Evolutionary conservation across 495 filamentous ascomycete species (phyloP).

Genomic region (Lasiosphaeria miniovina): DNA sequence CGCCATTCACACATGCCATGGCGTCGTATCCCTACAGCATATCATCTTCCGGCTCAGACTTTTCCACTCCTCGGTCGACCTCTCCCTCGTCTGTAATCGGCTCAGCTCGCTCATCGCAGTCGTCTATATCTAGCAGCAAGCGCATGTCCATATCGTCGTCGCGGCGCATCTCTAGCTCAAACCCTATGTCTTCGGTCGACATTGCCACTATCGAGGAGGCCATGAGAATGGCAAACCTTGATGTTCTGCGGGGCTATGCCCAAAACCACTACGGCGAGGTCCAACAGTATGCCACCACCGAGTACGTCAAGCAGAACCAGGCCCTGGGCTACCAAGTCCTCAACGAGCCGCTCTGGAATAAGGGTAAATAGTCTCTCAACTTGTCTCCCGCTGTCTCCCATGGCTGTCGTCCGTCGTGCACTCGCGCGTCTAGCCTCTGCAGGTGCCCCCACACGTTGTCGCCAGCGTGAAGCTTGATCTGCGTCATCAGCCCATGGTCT

Average conservation of each 20-base stretch:
- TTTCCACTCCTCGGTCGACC: conserved; percentile 52
- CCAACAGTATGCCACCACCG: conserved; percentile 46
- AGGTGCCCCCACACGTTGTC: background rate
- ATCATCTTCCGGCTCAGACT: conserved; percentile 43
- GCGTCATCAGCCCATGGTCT: background rate
- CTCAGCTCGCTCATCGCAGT: conserved; percentile 49
- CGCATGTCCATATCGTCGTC: conserved; percentile 50
- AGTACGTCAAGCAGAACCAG: conserved; percentile 45
- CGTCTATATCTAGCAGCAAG: conserved; percentile 49
- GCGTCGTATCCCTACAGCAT: conserved; percentile 47
- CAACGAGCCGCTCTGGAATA: conserved; percentile 56
- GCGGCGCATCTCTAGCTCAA: conserved; percentile 47
- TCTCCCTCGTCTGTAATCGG: conserved; percentile 47
- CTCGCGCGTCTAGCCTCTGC: background rate
- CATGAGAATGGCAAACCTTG: conserved; percentile 53
- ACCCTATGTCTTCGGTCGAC: conserved; percentile 54
- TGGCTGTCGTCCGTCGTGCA: background rate
- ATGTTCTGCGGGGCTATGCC: conserved; percentile 50
- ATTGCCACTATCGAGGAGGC: conserved; percentile 50
- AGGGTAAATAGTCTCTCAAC: conserved; percentile 38
- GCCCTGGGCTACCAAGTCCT: conserved; percentile 56
- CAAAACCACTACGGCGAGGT: conserved; percentile 51
- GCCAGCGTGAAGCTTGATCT: conserved; percentile 11
- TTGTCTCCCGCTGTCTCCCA: conserved; percentile 4
- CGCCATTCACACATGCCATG: conserved; percentile 39